Evolutionary conservation across 225 moss, liverwort and hornwort species (phyloP).

Genomic region (Lunularia cruciata): DNA sequence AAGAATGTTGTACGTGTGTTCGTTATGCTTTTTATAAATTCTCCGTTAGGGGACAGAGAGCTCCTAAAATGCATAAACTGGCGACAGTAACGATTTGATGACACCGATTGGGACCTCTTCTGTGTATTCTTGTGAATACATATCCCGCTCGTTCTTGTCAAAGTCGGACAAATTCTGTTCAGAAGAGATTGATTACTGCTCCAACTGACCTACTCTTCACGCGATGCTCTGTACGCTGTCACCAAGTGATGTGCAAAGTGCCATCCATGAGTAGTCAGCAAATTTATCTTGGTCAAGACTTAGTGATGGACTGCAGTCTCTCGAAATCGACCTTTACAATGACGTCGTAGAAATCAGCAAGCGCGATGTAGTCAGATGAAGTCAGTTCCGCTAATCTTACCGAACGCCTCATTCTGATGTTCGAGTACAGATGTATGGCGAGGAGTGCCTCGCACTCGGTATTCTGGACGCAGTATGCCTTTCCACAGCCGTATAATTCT

Average conservation of each 20-base stretch:
- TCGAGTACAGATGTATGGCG: not conserved
- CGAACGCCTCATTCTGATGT: not conserved
- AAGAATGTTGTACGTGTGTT: constrained; percentile 10
- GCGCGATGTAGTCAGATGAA: not conserved
- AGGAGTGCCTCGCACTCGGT: not conserved
- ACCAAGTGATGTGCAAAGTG: not conserved
- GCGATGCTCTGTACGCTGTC: not conserved
- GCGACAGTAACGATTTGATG: too few relatives aligned
- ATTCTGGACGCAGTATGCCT: not conserved
- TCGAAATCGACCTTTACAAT: not conserved
- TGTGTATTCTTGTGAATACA: too few relatives aligned
- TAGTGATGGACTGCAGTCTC: not conserved
- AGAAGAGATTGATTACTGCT: not conserved
- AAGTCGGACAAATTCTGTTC: not conserved
- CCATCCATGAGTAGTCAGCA: not conserved
- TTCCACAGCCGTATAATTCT: not conserved
- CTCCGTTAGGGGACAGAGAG: too few relatives aligned
- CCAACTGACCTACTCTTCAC: not conserved
- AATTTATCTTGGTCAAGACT: not conserved
- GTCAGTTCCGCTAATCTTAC: constrained; percentile 9
- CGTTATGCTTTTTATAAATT: not conserved
- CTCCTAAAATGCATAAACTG: too few relatives aligned
- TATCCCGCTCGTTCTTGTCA: not conserved
- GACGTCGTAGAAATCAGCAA: not conserved
- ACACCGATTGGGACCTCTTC: too few relatives aligned